Percentiles rank a stretch among this genome's conserved stretches.
These are phyloP conservation scores for Neoboletus subvelutipes DNA, from an alignment of 768 basidiomycete species.

Conservation along the genomic window DNA sequence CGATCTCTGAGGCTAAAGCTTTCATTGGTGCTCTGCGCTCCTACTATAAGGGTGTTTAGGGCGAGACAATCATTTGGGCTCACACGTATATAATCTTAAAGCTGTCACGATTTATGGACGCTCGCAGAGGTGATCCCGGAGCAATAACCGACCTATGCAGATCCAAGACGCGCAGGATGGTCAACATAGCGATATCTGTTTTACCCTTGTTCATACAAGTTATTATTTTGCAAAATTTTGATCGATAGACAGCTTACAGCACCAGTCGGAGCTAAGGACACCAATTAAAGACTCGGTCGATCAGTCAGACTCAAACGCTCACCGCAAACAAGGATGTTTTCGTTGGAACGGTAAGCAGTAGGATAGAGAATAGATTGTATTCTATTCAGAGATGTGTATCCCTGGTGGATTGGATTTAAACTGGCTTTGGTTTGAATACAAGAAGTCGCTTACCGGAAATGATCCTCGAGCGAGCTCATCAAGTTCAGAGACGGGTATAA, in stretches of 20 bases:
- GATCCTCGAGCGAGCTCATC: conserved; percentile 77
- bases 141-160: conserved; percentile 53
- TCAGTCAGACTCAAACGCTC: conserved; percentile 1
- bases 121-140: conserved; percentile 34
- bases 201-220: conserved; percentile 66
- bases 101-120: conserved; percentile 60
- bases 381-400: conserved; percentile 84
- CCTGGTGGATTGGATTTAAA: conserved; percentile 42
- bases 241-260: conserved; percentile 57
- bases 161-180: conserved; percentile 83
- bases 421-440: not conserved
- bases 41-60: not conserved
- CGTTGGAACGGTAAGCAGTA: conserved; percentile 91
- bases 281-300: not conserved
- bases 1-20: conserved; percentile 93
- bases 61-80: conserved; percentile 20
- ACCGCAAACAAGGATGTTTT: conserved; percentile 81
- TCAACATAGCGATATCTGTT: conserved; percentile 96
- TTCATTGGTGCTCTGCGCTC: conserved; percentile 90
- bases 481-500: conserved; percentile 69
- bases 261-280: conserved; percentile 84
- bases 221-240: not conserved
- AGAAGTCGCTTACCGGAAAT: conserved; percentile 64
- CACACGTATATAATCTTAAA: conserved; percentile 99
- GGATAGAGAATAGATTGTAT: conserved; percentile 95